phyloP scores from a whole-genome alignment of 768 basidiomycete species.

The Ramaria sp. region DNA sequence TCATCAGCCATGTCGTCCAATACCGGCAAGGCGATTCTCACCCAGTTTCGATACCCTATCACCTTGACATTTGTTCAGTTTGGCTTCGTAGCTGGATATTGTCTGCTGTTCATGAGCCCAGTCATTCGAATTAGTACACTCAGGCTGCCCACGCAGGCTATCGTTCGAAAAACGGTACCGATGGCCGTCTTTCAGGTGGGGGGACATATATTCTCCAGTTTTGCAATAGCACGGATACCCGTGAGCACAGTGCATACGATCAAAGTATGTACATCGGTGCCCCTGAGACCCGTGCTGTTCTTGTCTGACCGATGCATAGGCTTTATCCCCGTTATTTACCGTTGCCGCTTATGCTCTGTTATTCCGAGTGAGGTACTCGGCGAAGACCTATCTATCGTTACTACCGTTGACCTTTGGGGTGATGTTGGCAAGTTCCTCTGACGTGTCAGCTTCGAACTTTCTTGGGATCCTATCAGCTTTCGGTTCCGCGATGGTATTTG shows the following conservation, averaged over 20 bases:
- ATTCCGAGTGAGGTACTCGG: slow-evolving; percentile 89
- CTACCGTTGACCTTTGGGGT: slow-evolving; percentile 94
- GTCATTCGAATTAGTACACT: slow-evolving; percentile 53
- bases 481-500: slow-evolving; percentile 93
- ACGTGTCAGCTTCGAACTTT: slow-evolving; percentile 77
- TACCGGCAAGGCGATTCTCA: slow-evolving; percentile 92
- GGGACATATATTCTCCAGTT: slow-evolving; percentile 95
- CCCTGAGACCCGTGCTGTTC: not conserved
- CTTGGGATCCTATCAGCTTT: slow-evolving; percentile 91
- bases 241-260: slow-evolving; percentile 99
- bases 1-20: slow-evolving; percentile 91
- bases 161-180: slow-evolving; percentile 71
- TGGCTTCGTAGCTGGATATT: slow-evolving; percentile 84
- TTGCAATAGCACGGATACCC: slow-evolving; percentile 92
- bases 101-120: slow-evolving; percentile 75
- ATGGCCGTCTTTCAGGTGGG: slow-evolving; percentile 98
- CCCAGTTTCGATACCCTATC: slow-evolving; percentile 85
- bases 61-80: slow-evolving; percentile 98
- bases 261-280: slow-evolving; percentile 53
- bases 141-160: slow-evolving; percentile 58
- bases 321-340: slow-evolving; percentile 92
- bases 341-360: slow-evolving; percentile 90
- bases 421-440: slow-evolving; percentile 95
- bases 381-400: slow-evolving; percentile 84
- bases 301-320: slow-evolving; percentile 35